A percentile compares a stretch with the other conserved stretches of the same genome.
Evolutionary conservation across 192 early-diverging fungal species (phyloP).

Genomic region (Linnemannia zychae): DNA sequence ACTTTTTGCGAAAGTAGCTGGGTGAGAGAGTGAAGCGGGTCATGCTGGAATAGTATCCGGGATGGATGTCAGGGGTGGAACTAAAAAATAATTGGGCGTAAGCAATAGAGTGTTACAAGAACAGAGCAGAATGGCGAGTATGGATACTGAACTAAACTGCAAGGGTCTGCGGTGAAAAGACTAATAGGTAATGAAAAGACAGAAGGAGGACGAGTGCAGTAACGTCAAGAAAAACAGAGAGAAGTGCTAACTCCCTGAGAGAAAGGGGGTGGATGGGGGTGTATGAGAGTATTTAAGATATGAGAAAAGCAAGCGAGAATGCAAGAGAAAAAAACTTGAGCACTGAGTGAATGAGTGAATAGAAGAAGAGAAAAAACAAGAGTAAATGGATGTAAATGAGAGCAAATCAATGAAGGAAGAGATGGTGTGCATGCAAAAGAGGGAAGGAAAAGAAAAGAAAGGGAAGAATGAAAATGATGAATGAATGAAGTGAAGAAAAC

Average conservation of each 20-base stretch:
- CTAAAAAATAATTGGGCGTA: background rate
- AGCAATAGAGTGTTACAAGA: background rate
- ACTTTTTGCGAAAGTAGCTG: background rate
- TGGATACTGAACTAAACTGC: background rate
- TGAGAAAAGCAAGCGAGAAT: background rate
- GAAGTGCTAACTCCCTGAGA: too few relatives aligned
- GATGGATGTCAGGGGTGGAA: background rate
- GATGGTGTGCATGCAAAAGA: background rate
- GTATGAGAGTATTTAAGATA: background rate
- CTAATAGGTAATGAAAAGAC: background rate
- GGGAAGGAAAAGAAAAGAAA: background rate
- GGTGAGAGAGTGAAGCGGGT: background rate
- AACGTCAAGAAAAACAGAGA: background rate
- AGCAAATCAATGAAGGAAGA: background rate
- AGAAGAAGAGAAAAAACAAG: background rate
- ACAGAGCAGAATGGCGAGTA: background rate
- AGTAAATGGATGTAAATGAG: background rate
- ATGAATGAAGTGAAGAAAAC: background rate
- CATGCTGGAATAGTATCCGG: background rate
- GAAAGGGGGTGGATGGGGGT: too few relatives aligned
- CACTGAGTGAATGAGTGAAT: background rate
- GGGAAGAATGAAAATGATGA: background rate
- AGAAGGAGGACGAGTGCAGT: background rate
- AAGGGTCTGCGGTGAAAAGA: background rate
- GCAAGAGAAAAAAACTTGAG: background rate